Evolutionary conservation across 2,329 filamentous ascomycete genomes (phyloP).

Genomic region (Penicillium sp.): DNA sequence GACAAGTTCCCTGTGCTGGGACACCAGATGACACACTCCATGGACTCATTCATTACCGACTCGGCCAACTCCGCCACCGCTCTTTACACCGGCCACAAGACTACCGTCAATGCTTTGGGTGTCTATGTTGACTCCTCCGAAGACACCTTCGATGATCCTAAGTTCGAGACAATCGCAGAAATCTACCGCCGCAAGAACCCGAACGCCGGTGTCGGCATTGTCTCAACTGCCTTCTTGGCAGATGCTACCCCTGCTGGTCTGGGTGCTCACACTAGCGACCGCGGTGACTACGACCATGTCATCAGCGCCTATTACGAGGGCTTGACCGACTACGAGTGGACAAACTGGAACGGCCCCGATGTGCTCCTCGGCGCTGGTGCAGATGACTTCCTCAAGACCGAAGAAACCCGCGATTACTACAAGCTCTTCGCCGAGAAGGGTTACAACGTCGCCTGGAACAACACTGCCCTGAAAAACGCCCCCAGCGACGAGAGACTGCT

Average conservation of each 20-base stretch:
- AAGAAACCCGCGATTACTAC: conserved; percentile 61
- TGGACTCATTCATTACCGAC: conserved; percentile 82
- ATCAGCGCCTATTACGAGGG: conserved; percentile 75
- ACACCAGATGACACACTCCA: conserved; percentile 85
- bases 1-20: conserved; percentile 83
- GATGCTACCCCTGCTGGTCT: conserved; percentile 80
- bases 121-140: conserved; percentile 76
- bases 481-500: conserved; percentile 63
- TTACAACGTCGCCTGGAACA: conserved; percentile 71
- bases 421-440: conserved; percentile 67
- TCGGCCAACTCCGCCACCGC: conserved; percentile 81
- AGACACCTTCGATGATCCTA: conserved; percentile 75
- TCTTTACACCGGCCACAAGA: conserved; percentile 80
- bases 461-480: conserved; percentile 62
- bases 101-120: conserved; percentile 75
- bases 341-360: conserved; percentile 68
- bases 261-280: conserved; percentile 68
- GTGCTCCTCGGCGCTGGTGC: conserved; percentile 81
- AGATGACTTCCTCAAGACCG: conserved; percentile 72
- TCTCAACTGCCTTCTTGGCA: conserved; percentile 70
- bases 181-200: conserved; percentile 66
- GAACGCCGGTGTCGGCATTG: conserved; percentile 60
- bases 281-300: conserved; percentile 66
- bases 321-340: conserved; percentile 78
- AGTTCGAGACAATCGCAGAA: conserved; percentile 74